These are phyloP conservation scores for Termitomyces sp. DNA, from an alignment of 768 basidiomycete species.

Conservation along the genomic window DNA sequence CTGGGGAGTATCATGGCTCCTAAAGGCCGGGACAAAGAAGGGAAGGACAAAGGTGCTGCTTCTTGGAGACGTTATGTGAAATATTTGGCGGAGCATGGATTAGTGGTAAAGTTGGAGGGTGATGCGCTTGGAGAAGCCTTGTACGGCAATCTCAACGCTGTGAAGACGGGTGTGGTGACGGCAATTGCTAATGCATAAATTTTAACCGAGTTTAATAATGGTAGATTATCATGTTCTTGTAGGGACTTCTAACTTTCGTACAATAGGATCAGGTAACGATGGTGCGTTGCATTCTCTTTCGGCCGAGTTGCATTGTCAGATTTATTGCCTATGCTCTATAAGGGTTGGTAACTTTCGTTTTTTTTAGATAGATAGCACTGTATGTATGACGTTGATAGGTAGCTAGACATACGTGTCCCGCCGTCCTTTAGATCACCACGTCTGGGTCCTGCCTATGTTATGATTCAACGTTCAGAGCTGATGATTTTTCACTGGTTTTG, in stretches of 20 bases:
- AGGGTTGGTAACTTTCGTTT: not conserved
- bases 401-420: not conserved
- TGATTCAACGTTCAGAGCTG: too few species aligned
- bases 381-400: not conserved
- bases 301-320: not conserved
- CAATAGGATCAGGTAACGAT: not conserved
- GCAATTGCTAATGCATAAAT: not conserved
- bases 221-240: not conserved
- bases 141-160: conserved; percentile 34
- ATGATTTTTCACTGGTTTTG: too few species aligned
- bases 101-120: conserved; percentile 50
- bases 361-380: too few species aligned
- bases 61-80: conserved; percentile 63
- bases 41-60: conserved; percentile 40
- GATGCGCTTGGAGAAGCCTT: conserved; percentile 39
- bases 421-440: not conserved
- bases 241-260: not conserved
- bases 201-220: conserved; percentile 2
- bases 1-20: not conserved
- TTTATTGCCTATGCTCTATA: not conserved
- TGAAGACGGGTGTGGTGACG: conserved; percentile 5
- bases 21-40: conserved; percentile 7
- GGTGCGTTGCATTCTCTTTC: not conserved
- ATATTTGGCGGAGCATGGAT: conserved; percentile 46
- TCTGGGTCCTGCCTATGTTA: too few species aligned